These are phyloP conservation scores for Sporothrix luriei DNA, from an alignment of 2,329 filamentous ascomycete species.

Conservation along the genomic window DNA sequence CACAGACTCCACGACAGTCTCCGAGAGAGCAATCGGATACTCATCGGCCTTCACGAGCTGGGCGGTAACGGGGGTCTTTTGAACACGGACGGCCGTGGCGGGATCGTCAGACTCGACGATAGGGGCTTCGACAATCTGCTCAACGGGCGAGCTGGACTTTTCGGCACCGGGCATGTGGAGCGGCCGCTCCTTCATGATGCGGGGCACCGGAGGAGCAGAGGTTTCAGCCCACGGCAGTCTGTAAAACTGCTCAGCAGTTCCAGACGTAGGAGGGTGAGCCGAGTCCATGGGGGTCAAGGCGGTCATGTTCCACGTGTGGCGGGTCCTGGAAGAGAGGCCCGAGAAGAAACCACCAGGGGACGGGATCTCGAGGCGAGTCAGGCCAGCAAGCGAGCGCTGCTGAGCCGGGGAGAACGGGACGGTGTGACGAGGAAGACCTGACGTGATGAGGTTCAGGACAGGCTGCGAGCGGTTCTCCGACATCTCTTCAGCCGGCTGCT, in stretches of 20 bases:
- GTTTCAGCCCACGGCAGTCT: constrained; percentile 72
- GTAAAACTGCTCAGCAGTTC: constrained; percentile 91
- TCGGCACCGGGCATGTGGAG: constrained; percentile 44
- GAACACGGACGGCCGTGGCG: constrained; percentile 59
- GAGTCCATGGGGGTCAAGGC: constrained; percentile 55
- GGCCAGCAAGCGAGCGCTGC: constrained; percentile 65
- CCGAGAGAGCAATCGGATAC: constrained; percentile 36
- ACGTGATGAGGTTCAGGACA: constrained; percentile 54
- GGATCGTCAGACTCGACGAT: constrained; percentile 58
- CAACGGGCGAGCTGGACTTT: constrained; percentile 55
- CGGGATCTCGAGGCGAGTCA: constrained; percentile 83
- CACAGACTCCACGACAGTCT: constrained; percentile 46
- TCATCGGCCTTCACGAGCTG: constrained; percentile 37
- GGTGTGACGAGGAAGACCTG: constrained; percentile 42
- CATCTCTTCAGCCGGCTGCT: constrained; percentile 41
- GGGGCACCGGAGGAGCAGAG: constrained; percentile 42
- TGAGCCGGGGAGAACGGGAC: constrained; percentile 52
- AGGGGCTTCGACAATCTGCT: constrained; percentile 67
- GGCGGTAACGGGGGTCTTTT: constrained; percentile 46
- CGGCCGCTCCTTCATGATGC: constrained; percentile 42
- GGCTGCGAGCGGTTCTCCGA: constrained; percentile 58
- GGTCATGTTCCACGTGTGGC: constrained; percentile 77
- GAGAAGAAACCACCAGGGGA: constrained; percentile 93
- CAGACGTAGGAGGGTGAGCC: constrained; percentile 72
- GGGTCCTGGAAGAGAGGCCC: constrained; percentile 72